Evolutionary conservation across 306 rosid genomes (phyloP), one percentile per base, ranked within the genome.

Genomic region (Prunus mume): DNA sequence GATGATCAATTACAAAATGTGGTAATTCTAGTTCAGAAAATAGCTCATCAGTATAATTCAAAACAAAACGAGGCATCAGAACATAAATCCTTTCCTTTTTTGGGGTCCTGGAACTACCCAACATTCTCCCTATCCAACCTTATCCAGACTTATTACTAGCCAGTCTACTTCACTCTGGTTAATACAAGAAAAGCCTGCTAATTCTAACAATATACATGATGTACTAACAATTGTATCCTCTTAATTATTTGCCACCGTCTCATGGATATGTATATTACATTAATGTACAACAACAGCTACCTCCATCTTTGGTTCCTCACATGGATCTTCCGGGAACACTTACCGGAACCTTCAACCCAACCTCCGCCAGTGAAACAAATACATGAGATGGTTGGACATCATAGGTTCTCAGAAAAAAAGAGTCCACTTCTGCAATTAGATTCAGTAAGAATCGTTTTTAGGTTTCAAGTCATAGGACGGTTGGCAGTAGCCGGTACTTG

Each of bases 281-380:
- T 78, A 81, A 92, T 90, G 91, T 91, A 93, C 96, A 93, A 84
- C 46, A 80, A 76, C 72, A 79, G 73, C 72, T 34, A 50, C 76
- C 82, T 25, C 80, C 79, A 78, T 69, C 78, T 69, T 73, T 71
- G 71, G 52, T 74, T 72, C 45, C 45, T 28, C 27, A 19, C 22
- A 57, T 25, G 52, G 10, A 77, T 54, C 81, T 12, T 68, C 57
- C 76, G 58, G 74, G 63, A 65, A 68, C 18, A 19, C 28, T 46
- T 14, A 13, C 85, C 69, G 11, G 76, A 82, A 83, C 87, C 87
- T 88, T 85, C 86, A 56, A 84, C 82, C 90, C 90, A 85, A 86
- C 84, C 82, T 54, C 80, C 65, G 34, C 32, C 0, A 15, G 71
- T 19, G 24, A 74, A 75, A 68, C 83, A 78, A 68, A 73, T 67